These are phyloP conservation scores for Phytopythium litorale DNA, from an alignment of 352 stramenopile species.

Conservation along the genomic window DNA sequence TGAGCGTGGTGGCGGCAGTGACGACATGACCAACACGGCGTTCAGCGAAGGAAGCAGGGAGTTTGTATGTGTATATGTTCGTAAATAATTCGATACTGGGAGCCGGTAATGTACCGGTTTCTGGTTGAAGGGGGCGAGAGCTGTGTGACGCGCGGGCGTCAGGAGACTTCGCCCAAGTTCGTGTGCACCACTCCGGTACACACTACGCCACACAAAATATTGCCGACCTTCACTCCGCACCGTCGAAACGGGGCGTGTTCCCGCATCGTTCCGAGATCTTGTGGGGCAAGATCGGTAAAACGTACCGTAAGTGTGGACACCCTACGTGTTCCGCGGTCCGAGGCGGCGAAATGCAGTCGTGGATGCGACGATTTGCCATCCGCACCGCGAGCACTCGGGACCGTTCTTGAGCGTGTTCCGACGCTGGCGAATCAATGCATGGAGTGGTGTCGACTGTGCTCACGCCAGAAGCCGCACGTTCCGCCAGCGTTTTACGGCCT, in stretches of 20 bases:
- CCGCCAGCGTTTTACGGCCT: neutral
- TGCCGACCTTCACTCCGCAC: neutral
- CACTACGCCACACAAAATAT: neutral
- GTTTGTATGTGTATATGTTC: neutral
- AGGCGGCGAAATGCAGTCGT: neutral
- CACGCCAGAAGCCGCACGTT: too few relatives aligned
- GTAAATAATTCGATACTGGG: neutral
- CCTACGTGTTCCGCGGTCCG: neutral
- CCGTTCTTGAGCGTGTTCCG: too few relatives aligned
- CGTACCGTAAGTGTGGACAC: constrained; percentile 3
- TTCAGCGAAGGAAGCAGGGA: neutral
- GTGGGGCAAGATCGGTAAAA: neutral
- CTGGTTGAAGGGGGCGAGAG: neutral
- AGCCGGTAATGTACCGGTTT: neutral
- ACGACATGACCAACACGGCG: constrained; percentile 3
- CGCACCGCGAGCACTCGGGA: neutral
- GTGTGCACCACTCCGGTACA: neutral
- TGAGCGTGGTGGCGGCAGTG: too few relatives aligned
- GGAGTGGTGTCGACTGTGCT: too few relatives aligned
- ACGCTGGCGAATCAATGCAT: too few relatives aligned
- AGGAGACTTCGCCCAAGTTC: neutral
- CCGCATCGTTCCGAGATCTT: neutral
- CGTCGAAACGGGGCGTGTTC: neutral
- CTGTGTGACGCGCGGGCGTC: neutral
- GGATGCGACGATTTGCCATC: neutral